These are phyloP conservation scores for Talaromyces sp. DNA, from an alignment of 2,329 filamentous ascomycete species.

Conservation along the genomic window DNA sequence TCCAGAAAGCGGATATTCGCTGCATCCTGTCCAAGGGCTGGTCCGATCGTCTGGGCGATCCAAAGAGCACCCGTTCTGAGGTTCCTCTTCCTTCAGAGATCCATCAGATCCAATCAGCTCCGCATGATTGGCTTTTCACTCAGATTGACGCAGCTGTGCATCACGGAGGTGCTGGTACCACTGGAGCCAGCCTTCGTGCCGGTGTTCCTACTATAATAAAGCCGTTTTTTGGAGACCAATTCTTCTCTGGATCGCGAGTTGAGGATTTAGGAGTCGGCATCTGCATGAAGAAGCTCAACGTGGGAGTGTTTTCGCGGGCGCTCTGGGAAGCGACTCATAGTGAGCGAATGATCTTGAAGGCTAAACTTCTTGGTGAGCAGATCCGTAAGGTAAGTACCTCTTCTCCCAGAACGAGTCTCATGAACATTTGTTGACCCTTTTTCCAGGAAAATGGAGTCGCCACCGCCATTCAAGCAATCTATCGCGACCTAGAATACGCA, in stretches of 20 bases:
- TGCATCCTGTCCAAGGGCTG: constrained; percentile 96
- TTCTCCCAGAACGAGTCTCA: background rate
- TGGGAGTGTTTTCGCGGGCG: constrained; percentile 77
- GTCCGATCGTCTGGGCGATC: constrained; percentile 75
- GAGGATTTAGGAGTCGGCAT: constrained; percentile 93
- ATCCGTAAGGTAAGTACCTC: constrained; percentile 70
- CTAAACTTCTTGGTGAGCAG: constrained; percentile 73
- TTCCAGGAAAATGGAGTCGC: constrained; percentile 82
- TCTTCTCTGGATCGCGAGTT: constrained; percentile 86
- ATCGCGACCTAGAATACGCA: constrained; percentile 92
- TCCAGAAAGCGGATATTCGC: constrained; percentile 84
- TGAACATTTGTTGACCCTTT: constrained; percentile 26
- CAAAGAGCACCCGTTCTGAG: constrained; percentile 58
- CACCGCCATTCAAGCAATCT: constrained; percentile 85
- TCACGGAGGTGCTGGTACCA: constrained; percentile 92
- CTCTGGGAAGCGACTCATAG: constrained; percentile 90
- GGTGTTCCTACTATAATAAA: constrained; percentile 92
- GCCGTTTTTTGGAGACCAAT: constrained; percentile 97
- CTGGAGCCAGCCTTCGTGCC: constrained; percentile 84
- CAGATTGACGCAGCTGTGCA: constrained; percentile 94
- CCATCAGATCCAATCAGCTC: constrained; percentile 80
- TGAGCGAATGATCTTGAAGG: constrained; percentile 87
- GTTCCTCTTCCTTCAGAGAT: constrained; percentile 76
- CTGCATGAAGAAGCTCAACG: constrained; percentile 82
- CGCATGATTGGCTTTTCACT: constrained; percentile 93